phyloP scores from a whole-genome alignment of 345 rosid species.

The Hibiscus tridactylites region DNA sequence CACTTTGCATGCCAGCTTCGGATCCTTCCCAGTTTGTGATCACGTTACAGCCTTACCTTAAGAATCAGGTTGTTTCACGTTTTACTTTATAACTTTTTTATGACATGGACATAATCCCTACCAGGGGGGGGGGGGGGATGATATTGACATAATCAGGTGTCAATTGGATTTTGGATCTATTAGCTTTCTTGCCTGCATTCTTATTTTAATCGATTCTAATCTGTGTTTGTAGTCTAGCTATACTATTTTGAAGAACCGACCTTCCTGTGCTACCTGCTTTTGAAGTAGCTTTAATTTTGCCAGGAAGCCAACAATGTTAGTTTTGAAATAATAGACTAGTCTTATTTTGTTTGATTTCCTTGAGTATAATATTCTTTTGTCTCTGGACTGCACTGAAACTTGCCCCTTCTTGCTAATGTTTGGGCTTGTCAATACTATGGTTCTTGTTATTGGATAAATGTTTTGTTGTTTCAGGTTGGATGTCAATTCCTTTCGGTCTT shows the following conservation, averaged over 20 bases:
- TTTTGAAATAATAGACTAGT: background rate
- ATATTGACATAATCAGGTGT: background rate
- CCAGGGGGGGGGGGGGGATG: background rate
- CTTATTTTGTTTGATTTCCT: background rate
- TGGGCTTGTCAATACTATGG: background rate
- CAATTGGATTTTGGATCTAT: background rate
- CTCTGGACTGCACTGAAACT: background rate
- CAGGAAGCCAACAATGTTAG: background rate
- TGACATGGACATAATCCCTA: no score
- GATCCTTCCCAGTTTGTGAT: conserved; percentile 88
- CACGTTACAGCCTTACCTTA: conserved; percentile 92
- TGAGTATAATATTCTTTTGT: background rate
- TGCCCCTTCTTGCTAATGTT: background rate
- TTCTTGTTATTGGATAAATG: background rate
- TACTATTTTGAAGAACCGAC: background rate
- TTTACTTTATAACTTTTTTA: background rate
- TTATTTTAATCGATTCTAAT: background rate
- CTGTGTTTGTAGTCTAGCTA: background rate
- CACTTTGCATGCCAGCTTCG: conserved; percentile 83
- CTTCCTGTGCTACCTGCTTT: background rate
- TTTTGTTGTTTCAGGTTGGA: background rate
- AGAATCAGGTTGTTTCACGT: conserved; percentile 61
- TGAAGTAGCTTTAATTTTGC: background rate
- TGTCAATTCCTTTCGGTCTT: background rate
- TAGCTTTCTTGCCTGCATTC: background rate